Evolutionary conservation across 2,329 filamentous ascomycete genomes (phyloP), one percentile per base, ranked within the genome.

Genomic region (Colletotrichum sansevieriae): DNA sequence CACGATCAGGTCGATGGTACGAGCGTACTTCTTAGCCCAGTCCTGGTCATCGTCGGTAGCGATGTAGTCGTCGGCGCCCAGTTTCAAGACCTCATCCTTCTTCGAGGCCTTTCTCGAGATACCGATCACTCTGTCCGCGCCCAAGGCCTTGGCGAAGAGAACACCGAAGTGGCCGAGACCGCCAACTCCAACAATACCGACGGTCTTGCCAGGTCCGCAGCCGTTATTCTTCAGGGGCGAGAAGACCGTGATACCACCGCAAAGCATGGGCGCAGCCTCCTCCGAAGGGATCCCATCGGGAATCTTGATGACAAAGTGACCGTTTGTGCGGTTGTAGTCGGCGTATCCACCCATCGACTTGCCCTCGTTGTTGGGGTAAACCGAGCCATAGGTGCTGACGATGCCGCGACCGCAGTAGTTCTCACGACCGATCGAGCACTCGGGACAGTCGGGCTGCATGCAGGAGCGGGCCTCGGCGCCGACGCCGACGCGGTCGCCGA

Each of bases 81-180:
- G 82, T 59, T 83, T 82, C 49, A 83, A 74, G 0, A 86, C 87
- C 72, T 91, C 88, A 0, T 81, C 81, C 55, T 80, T 81, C 81
- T 90, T 91, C 55, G 75, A 76, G 2, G 77, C 78, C n/a, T 79
- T 83, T 35, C 88, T 83, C 9, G 86, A 89, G 73, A 90, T 90
- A 3, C 84, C 88, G 2, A 89, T 83, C 7, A 90, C 85, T 54
- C 84, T 83, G 54, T 90, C 87, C 12, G 86, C 87, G 7, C 86
- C 88, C 5, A 93, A 77, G 1, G 91, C 91, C 77, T 88, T 90
- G 1, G 91, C 91, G 72, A 89, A 92, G 29, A 91, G 78, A 5
- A 93, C 79, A 1, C 88, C 91, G 72, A 92, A 89, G 78, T 93
- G 90, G 0, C 91, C 90, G 1, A 92, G 77, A 2, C 91, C 90